phyloP scores from a whole-genome alignment of 345 rosid genomes.

The Corymbia maculata region DNA sequence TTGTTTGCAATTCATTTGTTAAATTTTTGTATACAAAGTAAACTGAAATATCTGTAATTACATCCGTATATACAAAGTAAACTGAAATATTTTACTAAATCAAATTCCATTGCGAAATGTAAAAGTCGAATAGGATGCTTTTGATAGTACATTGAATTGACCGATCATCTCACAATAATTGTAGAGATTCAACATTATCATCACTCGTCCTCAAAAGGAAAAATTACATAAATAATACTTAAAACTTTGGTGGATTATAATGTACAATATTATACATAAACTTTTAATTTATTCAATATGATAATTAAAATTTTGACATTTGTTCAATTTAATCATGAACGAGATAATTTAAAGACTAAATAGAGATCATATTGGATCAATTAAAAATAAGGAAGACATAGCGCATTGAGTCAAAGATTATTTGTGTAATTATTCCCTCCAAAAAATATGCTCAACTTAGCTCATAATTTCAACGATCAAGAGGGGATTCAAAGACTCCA shows the following conservation, averaged over 20 bases:
- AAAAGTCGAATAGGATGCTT: neutral
- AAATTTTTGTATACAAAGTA: neutral
- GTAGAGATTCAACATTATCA: neutral
- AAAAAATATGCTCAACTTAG: neutral
- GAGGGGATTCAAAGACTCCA: neutral
- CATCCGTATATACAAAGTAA: neutral
- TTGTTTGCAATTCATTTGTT: neutral
- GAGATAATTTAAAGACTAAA: neutral
- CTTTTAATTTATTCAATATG: too few species aligned
- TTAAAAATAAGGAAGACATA: neutral
- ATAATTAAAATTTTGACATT: too few species aligned
- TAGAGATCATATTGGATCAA: too few species aligned
- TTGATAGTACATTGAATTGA: neutral
- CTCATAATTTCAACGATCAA: neutral
- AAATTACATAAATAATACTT: too few species aligned
- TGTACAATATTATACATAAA: neutral
- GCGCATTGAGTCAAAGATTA: neutral
- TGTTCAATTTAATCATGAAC: neutral
- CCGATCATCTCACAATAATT: neutral
- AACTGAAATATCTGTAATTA: neutral
- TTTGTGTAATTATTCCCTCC: neutral
- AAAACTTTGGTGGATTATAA: too few species aligned
- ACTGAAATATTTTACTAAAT: neutral
- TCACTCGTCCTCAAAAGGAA: neutral
- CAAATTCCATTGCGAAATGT: neutral